A percentile compares a stretch with the other conserved stretches of the same genome.
Evolutionary conservation across 2,329 filamentous ascomycete species (phyloP).

Genomic region (Penicillium olsonii): DNA sequence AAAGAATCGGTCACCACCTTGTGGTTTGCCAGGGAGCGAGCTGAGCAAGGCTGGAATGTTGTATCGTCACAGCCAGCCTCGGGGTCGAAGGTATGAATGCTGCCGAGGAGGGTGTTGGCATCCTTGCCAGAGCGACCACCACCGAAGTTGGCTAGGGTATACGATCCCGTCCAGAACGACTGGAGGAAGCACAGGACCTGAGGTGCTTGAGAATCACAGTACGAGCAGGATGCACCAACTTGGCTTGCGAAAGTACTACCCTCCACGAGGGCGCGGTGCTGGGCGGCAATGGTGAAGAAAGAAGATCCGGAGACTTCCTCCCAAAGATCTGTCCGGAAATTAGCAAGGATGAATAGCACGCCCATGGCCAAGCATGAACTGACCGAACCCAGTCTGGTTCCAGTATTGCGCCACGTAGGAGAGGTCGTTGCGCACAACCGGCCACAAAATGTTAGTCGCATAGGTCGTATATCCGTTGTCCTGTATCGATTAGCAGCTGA

Average conservation of each 20-base stretch:
- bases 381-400: conserved; percentile 61
- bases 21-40: conserved; percentile 69
- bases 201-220: conserved; percentile 66
- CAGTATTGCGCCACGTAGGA: conserved; percentile 61
- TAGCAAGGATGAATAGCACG: too few species aligned
- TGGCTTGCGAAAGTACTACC: conserved; percentile 66
- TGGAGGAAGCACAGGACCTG: conserved; percentile 74
- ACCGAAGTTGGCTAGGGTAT: conserved; percentile 67
- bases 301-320: conserved; percentile 76
- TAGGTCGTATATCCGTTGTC: conserved; percentile 58
- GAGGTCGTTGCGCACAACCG: conserved; percentile 73
- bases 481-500: conserved; percentile 15
- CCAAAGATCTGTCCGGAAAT: conserved; percentile 63
- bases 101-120: conserved; percentile 63
- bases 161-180: conserved; percentile 68
- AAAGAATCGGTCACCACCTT: conserved; percentile 76
- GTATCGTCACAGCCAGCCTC: conserved; percentile 35
- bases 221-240: conserved; percentile 61
- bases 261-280: conserved; percentile 63
- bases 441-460: conserved; percentile 65
- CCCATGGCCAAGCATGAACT: too few species aligned
- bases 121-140: conserved; percentile 69
- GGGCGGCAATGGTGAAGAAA: conserved; percentile 73
- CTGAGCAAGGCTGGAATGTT: conserved; percentile 78
- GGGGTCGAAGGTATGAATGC: conserved; percentile 46